Evolutionary conservation across 2,329 filamentous ascomycete genomes (phyloP).

Genomic region (Cladosporium austrohemisphaericum): DNA sequence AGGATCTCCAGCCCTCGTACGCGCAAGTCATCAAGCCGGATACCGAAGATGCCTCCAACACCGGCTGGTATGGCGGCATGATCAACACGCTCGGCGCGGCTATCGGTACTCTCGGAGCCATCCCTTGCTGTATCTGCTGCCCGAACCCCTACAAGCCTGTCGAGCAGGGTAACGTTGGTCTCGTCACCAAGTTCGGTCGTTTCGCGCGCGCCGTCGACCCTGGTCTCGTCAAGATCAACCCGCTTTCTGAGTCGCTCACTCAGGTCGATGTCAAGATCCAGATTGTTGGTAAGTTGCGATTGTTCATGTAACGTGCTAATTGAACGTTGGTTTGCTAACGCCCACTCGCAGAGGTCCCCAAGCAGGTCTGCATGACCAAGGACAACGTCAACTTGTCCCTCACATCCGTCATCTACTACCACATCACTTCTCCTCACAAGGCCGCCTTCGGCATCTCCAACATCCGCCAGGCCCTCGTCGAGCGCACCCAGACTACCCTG

Average conservation of each 20-base stretch:
- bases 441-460: conserved; percentile 95
- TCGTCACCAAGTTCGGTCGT: conserved; percentile 91
- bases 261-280: conserved; percentile 99
- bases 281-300: conserved; percentile 57
- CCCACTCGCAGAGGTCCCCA: conserved; percentile 66
- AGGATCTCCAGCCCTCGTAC: conserved; percentile 73
- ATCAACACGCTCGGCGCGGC: conserved; percentile 71
- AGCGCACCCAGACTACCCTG: conserved; percentile 95
- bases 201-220: conserved; percentile 97
- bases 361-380: conserved; percentile 99
- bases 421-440: conserved; percentile 92
- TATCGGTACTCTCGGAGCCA: conserved; percentile 75
- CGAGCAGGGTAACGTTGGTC: conserved; percentile 85
- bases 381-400: conserved; percentile 94
- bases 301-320: too few relatives aligned
- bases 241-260: conserved; percentile 81
- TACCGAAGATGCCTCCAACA: conserved; percentile 60
- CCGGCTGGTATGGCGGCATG: conserved; percentile 80
- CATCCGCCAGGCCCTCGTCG: conserved; percentile 90
- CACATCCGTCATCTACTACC: conserved; percentile 98
- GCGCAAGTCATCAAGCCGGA: conserved; percentile 62
- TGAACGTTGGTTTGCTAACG: background rate
- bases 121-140: conserved; percentile 87
- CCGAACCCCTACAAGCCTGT: conserved; percentile 93
- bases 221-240: conserved; percentile 95